Evolutionary conservation across 345 rosid species (phyloP).

Genomic region (Gossypium rotundifolium): DNA sequence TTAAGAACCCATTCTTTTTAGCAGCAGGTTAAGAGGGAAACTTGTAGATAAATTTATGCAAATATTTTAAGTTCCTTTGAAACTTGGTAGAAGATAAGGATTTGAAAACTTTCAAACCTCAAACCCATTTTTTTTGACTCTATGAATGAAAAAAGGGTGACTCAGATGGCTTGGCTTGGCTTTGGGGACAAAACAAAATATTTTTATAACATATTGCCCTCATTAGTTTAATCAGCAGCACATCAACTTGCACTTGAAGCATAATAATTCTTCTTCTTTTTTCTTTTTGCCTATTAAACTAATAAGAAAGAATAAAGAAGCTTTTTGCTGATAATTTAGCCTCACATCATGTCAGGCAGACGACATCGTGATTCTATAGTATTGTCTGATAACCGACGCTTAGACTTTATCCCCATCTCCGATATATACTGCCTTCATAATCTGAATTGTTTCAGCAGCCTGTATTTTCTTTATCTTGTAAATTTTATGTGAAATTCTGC

Average conservation of each 20-base stretch:
- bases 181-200: constrained; percentile 3
- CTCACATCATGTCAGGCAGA: neutral
- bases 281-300: neutral
- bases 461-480: neutral
- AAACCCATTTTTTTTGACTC: neutral
- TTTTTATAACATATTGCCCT: neutral
- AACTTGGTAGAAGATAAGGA: constrained; percentile 3
- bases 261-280: neutral
- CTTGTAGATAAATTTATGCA: neutral
- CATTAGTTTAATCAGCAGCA: neutral
- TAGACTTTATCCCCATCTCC: neutral
- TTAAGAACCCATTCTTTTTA: neutral
- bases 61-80: neutral
- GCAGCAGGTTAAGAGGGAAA: neutral
- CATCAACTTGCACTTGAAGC: neutral
- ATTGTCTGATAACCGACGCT: neutral
- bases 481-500: neutral
- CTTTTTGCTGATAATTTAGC: neutral
- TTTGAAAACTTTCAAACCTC: neutral
- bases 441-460: neutral
- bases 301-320: neutral
- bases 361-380: neutral
- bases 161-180: neutral
- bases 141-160: neutral
- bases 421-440: too few species aligned